Evolutionary conservation across 345 rosid genomes (phyloP).

Genomic region (Eucalyptus cladocalyx): DNA sequence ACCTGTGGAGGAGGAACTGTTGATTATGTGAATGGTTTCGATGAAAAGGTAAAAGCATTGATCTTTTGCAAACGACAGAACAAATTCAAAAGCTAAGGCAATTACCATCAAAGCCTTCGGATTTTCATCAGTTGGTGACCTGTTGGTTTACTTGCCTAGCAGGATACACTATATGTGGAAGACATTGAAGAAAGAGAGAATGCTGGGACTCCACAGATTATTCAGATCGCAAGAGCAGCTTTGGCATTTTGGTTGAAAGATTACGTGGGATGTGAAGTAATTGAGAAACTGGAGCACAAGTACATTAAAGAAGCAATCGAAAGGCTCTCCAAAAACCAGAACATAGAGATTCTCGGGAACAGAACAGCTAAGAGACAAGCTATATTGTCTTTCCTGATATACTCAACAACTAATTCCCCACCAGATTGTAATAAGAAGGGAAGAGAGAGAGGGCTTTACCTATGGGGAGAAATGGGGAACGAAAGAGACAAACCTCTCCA

Average conservation of each 20-base stretch:
- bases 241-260: conserved; percentile 51
- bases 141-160: background rate
- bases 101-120: background rate
- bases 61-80: background rate
- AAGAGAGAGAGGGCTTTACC: background rate
- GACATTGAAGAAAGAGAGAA: conserved; percentile 47
- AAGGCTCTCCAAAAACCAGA: conserved; percentile 25
- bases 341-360: conserved; percentile 33
- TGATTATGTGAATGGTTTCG: conserved; percentile 33
- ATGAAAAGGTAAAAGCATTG: conserved; percentile 20
- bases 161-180: conserved; percentile 39
- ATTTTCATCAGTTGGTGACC: background rate
- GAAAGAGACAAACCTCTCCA: conserved; percentile 37
- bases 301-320: conserved; percentile 22
- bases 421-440: background rate
- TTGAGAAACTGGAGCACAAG: conserved; percentile 12
- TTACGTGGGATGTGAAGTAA: conserved; percentile 14
- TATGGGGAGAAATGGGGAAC: conserved; percentile 29
- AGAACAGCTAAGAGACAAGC: conserved; percentile 17
- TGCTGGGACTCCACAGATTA: conserved; percentile 52
- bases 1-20: conserved; percentile 68
- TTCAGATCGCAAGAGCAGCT: conserved; percentile 39
- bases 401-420: conserved; percentile 8
- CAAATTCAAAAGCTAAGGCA: background rate
- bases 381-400: conserved; percentile 36